Conservation (phyloP, 2,329 filamentous ascomycete genomes). For the Rhinocladiella mackenziei region DNA sequence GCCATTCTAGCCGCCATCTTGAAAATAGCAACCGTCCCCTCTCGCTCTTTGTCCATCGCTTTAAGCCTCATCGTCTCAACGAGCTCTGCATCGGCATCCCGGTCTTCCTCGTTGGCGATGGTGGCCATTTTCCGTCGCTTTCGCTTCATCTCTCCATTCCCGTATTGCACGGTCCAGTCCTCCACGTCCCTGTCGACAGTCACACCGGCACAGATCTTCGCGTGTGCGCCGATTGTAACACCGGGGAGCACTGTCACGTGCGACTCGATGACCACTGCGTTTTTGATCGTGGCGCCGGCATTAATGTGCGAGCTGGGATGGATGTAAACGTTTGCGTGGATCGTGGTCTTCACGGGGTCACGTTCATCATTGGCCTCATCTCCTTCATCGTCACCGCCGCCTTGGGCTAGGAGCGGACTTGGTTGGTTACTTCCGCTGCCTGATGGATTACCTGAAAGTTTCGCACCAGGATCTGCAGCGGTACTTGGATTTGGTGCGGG, state of each 20-base stretch:
- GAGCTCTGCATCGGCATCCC: conserved; percentile 25
- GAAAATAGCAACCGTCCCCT: conserved; percentile 20
- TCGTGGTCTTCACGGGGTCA: conserved; percentile 30
- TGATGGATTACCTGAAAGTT: neutral
- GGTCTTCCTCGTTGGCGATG: conserved; percentile 5
- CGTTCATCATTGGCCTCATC: conserved; percentile 11
- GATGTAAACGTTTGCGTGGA: conserved; percentile 40
- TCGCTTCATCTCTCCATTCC: conserved; percentile 42
- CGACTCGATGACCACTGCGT: conserved; percentile 43
- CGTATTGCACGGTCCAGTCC: conserved; percentile 67
- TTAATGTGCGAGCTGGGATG: conserved; percentile 38
- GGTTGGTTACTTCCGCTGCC: conserved; percentile 5
- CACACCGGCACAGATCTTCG: conserved; percentile 65
- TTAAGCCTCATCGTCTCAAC: conserved; percentile 61
- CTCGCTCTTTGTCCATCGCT: conserved; percentile 47
- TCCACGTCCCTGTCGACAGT: conserved; percentile 54
- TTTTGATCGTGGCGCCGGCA: conserved; percentile 40
- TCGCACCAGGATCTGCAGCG: conserved; percentile 11
- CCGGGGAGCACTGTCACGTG: conserved; percentile 38
- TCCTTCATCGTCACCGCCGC: conserved; percentile 5
- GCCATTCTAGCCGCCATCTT: conserved; percentile 20
- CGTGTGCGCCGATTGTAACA: conserved; percentile 50
- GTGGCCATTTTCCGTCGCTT: conserved; percentile 31
- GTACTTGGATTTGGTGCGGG: conserved; percentile 38
- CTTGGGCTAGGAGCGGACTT: conserved; percentile 10